Conservation (phyloP, 1,139 yeast genomes). For the Candida tunisiensis region DNA sequence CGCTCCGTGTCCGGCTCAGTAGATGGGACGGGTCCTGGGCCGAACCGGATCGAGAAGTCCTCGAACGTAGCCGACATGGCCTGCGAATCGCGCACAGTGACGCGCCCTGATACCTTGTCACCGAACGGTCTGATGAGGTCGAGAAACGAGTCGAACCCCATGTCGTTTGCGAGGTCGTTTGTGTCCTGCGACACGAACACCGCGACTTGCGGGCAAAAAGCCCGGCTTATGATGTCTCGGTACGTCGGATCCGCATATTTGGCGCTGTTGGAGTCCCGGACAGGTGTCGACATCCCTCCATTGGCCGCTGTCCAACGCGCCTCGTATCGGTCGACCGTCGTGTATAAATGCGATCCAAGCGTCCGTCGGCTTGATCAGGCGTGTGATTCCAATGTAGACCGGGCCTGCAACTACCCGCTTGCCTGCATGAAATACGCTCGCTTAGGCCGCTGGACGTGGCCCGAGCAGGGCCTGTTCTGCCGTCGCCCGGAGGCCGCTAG, state of each 20-base stretch:
- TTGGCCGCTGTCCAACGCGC: too few species aligned
- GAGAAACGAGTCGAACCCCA: conserved; percentile 20
- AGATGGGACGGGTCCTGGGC: conserved; percentile 3
- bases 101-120: conserved; percentile 20
- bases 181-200: conserved; percentile 36
- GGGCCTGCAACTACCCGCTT: too few species aligned
- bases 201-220: conserved; percentile 42
- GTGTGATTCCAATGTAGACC: too few species aligned
- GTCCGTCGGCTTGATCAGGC: too few species aligned
- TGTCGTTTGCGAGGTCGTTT: conserved; percentile 27
- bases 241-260: conserved; percentile 3
- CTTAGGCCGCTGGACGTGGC: too few species aligned
- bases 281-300: background rate
- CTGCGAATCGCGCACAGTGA: conserved; percentile 25
- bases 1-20: background rate
- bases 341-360: too few species aligned
- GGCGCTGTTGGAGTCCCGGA: background rate
- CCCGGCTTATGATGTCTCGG: conserved; percentile 15
- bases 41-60: conserved; percentile 17
- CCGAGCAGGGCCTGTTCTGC: too few species aligned
- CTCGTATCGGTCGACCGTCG: too few species aligned
- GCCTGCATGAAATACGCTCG: too few species aligned
- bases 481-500: too few species aligned
- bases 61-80: conserved; percentile 13
- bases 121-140: conserved; percentile 27